Percentiles rank a stretch among this genome's conserved stretches.
Evolutionary conservation across 129 eudicot genomes (phyloP).

Genomic region (Chrysanthemum seticuspe): DNA sequence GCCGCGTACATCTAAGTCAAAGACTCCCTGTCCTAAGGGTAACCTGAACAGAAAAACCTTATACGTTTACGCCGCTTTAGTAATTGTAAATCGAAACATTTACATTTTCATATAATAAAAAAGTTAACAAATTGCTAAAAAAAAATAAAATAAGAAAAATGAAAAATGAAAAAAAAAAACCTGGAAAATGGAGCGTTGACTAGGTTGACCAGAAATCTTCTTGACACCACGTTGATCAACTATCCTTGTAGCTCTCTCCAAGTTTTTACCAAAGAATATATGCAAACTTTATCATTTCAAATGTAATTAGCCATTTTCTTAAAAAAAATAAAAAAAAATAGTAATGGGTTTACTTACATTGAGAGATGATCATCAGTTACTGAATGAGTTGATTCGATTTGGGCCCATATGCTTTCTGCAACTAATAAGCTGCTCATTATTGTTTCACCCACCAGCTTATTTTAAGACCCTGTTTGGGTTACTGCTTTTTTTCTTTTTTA

Average conservation of each 20-base stretch:
- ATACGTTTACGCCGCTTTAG: too few relatives aligned
- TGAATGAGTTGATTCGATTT: conserved; percentile 65
- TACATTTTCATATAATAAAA: too few relatives aligned
- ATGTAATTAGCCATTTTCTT: not conserved
- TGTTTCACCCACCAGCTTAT: not conserved
- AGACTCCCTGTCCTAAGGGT: too few relatives aligned
- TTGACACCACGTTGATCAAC: conserved; percentile 81
- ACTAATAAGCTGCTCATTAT: conserved; percentile 33
- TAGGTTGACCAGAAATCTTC: conserved; percentile 62
- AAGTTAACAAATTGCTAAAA: too few relatives aligned
- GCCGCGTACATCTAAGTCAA: too few relatives aligned
- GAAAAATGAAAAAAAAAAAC: conserved; percentile 20
- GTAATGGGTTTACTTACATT: conserved; percentile 40
- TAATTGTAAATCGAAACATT: too few relatives aligned
- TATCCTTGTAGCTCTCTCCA: conserved; percentile 82
- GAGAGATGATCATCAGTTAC: conserved; percentile 69
- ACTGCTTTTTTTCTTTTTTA: not conserved
- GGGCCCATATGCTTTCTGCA: conserved; percentile 66
- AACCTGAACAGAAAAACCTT: too few relatives aligned
- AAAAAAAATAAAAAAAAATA: not conserved
- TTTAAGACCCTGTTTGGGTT: not conserved
- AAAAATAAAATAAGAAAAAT: too few relatives aligned
- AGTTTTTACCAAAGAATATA: conserved; percentile 67
- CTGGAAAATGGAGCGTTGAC: conserved; percentile 78
- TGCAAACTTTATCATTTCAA: conserved; percentile 36